Evolutionary conservation across 2,329 filamentous ascomycete species (phyloP), one percentile per base, ranked within the genome.

Genomic region (Ceratocystis albifundus): DNA sequence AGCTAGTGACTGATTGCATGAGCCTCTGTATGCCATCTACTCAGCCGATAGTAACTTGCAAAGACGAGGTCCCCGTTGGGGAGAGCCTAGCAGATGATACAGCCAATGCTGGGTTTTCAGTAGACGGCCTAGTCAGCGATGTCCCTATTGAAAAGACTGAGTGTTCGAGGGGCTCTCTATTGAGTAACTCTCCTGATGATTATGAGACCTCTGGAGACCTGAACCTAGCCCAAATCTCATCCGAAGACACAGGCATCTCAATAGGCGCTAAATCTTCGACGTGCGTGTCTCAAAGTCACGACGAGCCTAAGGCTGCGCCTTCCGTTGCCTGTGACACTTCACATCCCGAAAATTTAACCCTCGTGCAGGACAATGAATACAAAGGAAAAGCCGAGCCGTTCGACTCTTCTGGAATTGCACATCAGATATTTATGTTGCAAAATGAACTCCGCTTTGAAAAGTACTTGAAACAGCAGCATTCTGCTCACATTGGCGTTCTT

Each of bases 381-480:
- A 41, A 41, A 4, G 36, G 2, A 15, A 41, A 41, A 12, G 36
- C 36, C 10, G 36, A 41, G 36, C 15, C 36, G 4, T 15, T 41
- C 10, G 12, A 41, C 15, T 63, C 41, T 62, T 55, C 28, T 3
- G 66, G 65, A 69, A 76, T 94, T 2, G 85, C 90, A 70, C 82
- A 87, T 53, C 87, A 91, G 71, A 82, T 90, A n/a, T 82, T 90
- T 65, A 77, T 92, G 1, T 75, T 94, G 10, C 85, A 87, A 57
- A 94, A 92, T 69, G 89, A 94, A 71, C 78, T 94, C 55, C 89
- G 88, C 70, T 94, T 93, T 71, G 90, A 94, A 74, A 82, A 88
- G 30, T 93, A 90, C 74, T 81, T 93, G 71, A 93, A 92, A 73
- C 84, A 90, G 69, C 89, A 94, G 71, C 89, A 93, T 73, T 83